Percentiles rank a stretch among this genome's conserved stretches.
phyloP scores from a whole-genome alignment of 1,284 basidiomycete genomes.

The Apiotrichum montevideense region DNA sequence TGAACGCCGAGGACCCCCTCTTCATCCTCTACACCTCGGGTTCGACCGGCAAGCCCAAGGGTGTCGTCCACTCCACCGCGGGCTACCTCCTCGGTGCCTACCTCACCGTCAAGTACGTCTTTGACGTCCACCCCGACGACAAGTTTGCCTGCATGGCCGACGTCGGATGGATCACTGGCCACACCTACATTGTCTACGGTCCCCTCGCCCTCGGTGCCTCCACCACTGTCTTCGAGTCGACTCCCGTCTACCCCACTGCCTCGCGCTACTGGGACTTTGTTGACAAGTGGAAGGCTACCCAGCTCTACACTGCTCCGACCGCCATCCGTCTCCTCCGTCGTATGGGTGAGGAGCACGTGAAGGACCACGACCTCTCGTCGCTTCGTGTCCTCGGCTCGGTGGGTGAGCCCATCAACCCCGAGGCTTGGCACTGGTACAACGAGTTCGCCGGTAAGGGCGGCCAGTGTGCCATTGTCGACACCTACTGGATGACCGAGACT shows the following conservation, averaged over 20 bases:
- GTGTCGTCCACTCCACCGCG: conserved; percentile 42
- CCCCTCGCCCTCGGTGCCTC: conserved; percentile 81
- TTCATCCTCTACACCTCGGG: conserved; percentile 63
- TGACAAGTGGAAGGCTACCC: conserved; percentile 85
- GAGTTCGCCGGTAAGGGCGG: conserved; percentile 78
- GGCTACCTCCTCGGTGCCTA: conserved; percentile 64
- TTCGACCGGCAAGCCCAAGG: conserved; percentile 52
- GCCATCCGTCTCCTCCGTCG: conserved; percentile 81
- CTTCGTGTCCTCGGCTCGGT: conserved; percentile 87
- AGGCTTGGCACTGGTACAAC: conserved; percentile 96
- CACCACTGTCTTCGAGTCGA: conserved; percentile 93
- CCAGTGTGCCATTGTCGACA: conserved; percentile 93
- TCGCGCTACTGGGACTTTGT: conserved; percentile 97
- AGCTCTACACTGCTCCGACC: conserved; percentile 89
- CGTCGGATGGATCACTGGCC: conserved; percentile 98
- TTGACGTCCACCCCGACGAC: conserved; percentile 89
- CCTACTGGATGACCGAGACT: conserved; percentile 97
- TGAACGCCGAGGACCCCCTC: conserved; percentile 88
- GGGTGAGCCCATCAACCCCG: conserved; percentile 98
- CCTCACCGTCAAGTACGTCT: conserved; percentile 91
- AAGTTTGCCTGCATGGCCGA: conserved; percentile 98
- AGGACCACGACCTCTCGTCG: conserved; percentile 73
- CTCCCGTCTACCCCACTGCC: conserved; percentile 92
- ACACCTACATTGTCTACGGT: conserved; percentile 96
- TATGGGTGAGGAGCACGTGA: conserved; percentile 80